Conservation (phyloP, 2,329 filamentous ascomycete genomes). For the Aspergillus awamori region DNA sequence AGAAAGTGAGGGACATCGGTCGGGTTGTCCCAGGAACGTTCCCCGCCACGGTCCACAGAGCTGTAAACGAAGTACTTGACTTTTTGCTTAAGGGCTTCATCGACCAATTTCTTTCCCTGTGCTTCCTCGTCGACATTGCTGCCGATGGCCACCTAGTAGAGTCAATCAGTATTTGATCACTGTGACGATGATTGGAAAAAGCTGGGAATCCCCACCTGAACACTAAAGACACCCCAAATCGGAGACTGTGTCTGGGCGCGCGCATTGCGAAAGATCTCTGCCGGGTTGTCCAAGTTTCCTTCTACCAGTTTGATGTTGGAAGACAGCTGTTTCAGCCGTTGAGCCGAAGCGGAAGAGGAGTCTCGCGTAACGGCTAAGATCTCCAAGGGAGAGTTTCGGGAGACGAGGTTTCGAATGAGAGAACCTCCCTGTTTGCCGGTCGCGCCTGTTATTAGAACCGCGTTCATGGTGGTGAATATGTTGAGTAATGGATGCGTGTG, state of each 20-base stretch:
- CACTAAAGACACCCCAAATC: slow-evolving; percentile 65
- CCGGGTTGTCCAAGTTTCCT: slow-evolving; percentile 58
- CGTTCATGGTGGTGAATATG: slow-evolving; percentile 25
- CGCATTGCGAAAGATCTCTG: slow-evolving; percentile 54
- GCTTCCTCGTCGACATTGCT: slow-evolving; percentile 35
- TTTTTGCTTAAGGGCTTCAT: slow-evolving; percentile 57
- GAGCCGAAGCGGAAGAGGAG: slow-evolving; percentile 52
- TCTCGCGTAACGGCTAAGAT: slow-evolving; percentile 66
- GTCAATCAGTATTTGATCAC: neutral
- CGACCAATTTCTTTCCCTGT: slow-evolving; percentile 63
- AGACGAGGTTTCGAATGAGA: slow-evolving; percentile 37
- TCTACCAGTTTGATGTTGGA: slow-evolving; percentile 58
- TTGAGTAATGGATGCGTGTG: too few species aligned
- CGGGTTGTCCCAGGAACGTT: slow-evolving; percentile 53
- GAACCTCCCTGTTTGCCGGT: slow-evolving; percentile 44
- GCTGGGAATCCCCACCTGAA: slow-evolving; percentile 50
- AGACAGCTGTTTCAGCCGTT: slow-evolving; percentile 50
- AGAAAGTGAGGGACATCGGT: slow-evolving; percentile 66
- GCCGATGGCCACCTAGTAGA: slow-evolving; percentile 7
- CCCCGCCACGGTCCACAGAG: slow-evolving; percentile 65
- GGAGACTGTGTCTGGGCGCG: slow-evolving; percentile 37
- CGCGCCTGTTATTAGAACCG: neutral
- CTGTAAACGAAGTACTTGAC: slow-evolving; percentile 67
- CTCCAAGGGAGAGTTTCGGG: slow-evolving; percentile 41
- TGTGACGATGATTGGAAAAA: neutral